A percentile compares a stretch with the other conserved stretches of the same genome.
Conservation (phyloP, 257 asterid species). For the Misopates orontium region DNA sequence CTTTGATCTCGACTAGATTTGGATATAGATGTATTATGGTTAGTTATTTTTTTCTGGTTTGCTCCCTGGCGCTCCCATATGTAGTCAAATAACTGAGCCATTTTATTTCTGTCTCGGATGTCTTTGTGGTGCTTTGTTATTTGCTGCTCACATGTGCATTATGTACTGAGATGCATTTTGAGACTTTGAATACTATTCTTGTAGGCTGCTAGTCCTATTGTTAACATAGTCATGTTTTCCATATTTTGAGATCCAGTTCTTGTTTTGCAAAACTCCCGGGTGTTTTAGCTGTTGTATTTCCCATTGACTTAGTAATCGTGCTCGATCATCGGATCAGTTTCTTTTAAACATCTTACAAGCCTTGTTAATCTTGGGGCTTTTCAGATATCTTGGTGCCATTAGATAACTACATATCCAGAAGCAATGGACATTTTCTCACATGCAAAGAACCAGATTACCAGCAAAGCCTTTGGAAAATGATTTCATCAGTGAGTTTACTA, state of each 20-base stretch:
- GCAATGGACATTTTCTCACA: conserved; percentile 80
- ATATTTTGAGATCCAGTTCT: no score
- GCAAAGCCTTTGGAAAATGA: conserved; percentile 96
- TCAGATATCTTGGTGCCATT: conserved; percentile 93
- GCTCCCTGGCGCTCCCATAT: neutral
- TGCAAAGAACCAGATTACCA: conserved; percentile 99
- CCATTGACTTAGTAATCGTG: neutral
- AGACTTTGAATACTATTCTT: neutral
- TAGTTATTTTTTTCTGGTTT: no score
- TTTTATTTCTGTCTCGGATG: no score
- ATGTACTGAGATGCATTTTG: conserved; percentile 4
- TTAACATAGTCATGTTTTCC: no score
- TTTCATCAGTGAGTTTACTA: conserved; percentile 71
- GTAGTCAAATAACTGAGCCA: no score
- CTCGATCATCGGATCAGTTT: conserved; percentile 7
- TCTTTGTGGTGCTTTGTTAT: neutral
- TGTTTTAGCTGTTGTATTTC: neutral
- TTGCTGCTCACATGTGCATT: no score
- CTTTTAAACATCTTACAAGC: conserved; percentile 18
- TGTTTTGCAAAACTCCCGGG: no score
- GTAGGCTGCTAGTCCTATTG: no score
- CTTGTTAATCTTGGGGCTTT: conserved; percentile 22
- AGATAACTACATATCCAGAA: conserved; percentile 91
- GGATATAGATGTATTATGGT: no score
- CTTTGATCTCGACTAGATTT: neutral